Evolutionary conservation across 331 rosid species (phyloP).

Genomic region (Malus hybrid): DNA sequence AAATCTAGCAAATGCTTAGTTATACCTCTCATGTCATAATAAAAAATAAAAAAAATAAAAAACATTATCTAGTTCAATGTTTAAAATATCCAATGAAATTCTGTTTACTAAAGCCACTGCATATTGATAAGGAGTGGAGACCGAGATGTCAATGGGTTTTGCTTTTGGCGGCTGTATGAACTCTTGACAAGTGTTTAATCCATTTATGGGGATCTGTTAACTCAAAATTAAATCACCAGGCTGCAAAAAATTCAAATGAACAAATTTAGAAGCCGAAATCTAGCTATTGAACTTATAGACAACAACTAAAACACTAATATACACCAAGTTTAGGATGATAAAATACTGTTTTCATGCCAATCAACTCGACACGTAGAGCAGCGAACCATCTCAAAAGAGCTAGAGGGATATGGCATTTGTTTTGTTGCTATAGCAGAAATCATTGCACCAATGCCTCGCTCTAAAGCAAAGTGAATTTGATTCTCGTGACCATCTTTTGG

Average conservation of each 20-base stretch:
- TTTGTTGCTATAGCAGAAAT: slow-evolving; percentile 82
- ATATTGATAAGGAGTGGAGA: not conserved
- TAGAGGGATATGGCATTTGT: slow-evolving; percentile 76
- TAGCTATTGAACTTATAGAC: not conserved
- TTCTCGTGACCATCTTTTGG: slow-evolving; percentile 96
- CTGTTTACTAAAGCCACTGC: not conserved
- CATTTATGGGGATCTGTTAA: too few species aligned
- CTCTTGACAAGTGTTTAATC: not conserved
- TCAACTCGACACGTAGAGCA: slow-evolving; percentile 94
- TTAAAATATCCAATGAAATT: not conserved
- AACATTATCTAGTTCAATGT: not conserved
- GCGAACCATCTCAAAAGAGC: slow-evolving; percentile 91
- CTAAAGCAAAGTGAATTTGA: slow-evolving; percentile 92
- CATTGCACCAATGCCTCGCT: slow-evolving; percentile 88
- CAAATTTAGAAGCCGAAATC: not conserved
- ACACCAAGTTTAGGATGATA: slow-evolving; percentile 4
- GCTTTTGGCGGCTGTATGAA: not conserved
- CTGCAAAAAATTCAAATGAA: not conserved
- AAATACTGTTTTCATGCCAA: slow-evolving; percentile 80
- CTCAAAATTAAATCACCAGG: not conserved
- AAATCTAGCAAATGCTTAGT: not conserved
- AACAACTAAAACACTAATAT: not conserved
- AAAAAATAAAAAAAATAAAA: too few species aligned
- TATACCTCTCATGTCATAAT: not conserved
- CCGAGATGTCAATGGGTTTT: not conserved